Percentiles rank a stretch among this genome's conserved stretches.
Evolutionary conservation across 2,329 filamentous ascomycete genomes (phyloP).

Genomic region (Neofusicoccum parvum): DNA sequence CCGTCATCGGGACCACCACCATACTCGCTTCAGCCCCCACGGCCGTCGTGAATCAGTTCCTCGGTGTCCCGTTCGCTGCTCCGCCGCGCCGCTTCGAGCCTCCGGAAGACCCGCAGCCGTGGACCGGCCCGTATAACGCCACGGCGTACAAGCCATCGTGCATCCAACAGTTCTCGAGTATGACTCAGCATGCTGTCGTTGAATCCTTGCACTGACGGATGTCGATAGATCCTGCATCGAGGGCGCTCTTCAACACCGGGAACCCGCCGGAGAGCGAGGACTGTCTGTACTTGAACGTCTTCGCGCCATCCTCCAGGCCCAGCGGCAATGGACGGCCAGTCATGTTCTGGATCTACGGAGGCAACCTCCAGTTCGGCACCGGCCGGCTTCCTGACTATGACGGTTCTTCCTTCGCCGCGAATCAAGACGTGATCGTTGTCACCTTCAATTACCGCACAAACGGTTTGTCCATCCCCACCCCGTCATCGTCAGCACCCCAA

Average conservation of each 20-base stretch:
- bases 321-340: slow-evolving; percentile 45
- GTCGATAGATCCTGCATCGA: not conserved
- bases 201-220: not conserved
- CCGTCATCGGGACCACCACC: slow-evolving; percentile 32
- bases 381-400: slow-evolving; percentile 59
- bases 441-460: slow-evolving; percentile 57
- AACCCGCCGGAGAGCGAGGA: slow-evolving; percentile 47
- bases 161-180: slow-evolving; percentile 32
- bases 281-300: slow-evolving; percentile 64
- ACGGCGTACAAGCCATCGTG: slow-evolving; percentile 31
- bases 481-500: slow-evolving; percentile 52
- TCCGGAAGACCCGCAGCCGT: slow-evolving; percentile 25
- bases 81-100: slow-evolving; percentile 32
- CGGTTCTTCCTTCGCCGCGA: slow-evolving; percentile 57
- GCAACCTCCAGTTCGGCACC: slow-evolving; percentile 50
- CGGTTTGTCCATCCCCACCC: slow-evolving; percentile 66
- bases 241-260: slow-evolving; percentile 5
- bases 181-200: too few species aligned
- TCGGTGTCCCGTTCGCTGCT: slow-evolving; percentile 36
- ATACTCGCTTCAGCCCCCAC: slow-evolving; percentile 28
- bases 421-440: slow-evolving; percentile 40
- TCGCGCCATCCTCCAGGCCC: slow-evolving; percentile 55
- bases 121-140: slow-evolving; percentile 27
- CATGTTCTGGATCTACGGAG: slow-evolving; percentile 62
- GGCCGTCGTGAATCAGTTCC: slow-evolving; percentile 31